Evolutionary conservation across 2,329 filamentous ascomycete species (phyloP).

Genomic region (Alternaria sp.): DNA sequence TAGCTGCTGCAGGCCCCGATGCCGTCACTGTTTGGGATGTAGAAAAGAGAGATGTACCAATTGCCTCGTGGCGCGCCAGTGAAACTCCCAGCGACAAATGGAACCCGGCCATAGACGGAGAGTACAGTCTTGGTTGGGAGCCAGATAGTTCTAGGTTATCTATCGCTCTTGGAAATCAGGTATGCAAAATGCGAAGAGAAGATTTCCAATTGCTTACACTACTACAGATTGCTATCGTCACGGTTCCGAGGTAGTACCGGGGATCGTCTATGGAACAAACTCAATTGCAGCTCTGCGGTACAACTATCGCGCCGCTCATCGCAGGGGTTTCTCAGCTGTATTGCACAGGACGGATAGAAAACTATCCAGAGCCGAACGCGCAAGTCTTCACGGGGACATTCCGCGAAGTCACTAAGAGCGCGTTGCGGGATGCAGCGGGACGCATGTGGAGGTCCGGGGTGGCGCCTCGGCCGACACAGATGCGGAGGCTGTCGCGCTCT

Average conservation of each 20-base stretch:
- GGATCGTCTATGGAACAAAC: background rate
- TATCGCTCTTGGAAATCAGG: slow-evolving; percentile 48
- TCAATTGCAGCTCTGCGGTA: background rate
- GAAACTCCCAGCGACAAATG: slow-evolving; percentile 35
- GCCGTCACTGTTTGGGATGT: slow-evolving; percentile 55
- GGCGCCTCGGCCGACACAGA: slow-evolving; percentile 8
- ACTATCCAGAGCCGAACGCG: background rate
- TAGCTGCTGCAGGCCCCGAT: slow-evolving; percentile 54
- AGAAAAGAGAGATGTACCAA: slow-evolving; percentile 41
- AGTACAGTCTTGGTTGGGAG: slow-evolving; percentile 49
- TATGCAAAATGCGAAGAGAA: slow-evolving; percentile 14
- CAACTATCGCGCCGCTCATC: background rate
- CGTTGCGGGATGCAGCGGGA: slow-evolving; percentile 28
- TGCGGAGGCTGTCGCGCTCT: slow-evolving; percentile 23
- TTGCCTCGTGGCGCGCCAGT: slow-evolving; percentile 45
- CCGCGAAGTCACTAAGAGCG: slow-evolving; percentile 20
- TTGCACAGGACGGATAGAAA: background rate
- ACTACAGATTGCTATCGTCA: slow-evolving; percentile 44
- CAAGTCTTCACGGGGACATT: slow-evolving; percentile 7
- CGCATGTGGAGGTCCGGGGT: slow-evolving; percentile 26
- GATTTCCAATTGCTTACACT: slow-evolving; percentile 7
- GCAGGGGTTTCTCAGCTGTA: background rate
- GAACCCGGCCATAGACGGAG: slow-evolving; percentile 42
- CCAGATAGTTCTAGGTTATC: slow-evolving; percentile 48
- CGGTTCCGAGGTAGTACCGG: slow-evolving; percentile 35